Base-by-base conservation (phyloP, 2,329 filamentous ascomycete species). In the Colletotrichum horii region DNA sequence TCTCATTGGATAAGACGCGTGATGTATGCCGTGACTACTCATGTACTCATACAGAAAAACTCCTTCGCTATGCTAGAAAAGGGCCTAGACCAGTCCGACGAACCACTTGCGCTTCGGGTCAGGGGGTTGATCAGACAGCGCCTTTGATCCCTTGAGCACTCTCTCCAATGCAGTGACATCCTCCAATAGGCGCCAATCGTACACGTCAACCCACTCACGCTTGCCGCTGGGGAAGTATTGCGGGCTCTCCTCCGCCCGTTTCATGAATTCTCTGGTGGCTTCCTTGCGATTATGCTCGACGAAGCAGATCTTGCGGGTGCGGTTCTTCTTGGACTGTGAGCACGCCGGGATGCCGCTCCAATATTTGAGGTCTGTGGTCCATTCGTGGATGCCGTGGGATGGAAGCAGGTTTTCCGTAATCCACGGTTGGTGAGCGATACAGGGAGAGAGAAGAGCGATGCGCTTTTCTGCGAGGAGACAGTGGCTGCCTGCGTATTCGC, bases 171-270 rank as follows among this genome's bases (percentile, higher is more conserved):
- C 84, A 4, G 81, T 82, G 12, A 90, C 78, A 24, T 85, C 82
- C 36, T 84, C 82, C 62, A 90, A 74, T 7, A 89, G 79, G 6
- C 86, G 83, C 87, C 88, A 90, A 77, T 90, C 87, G 69, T 87
- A 88, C 3, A 89, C 82, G 8, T 82, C 81, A 3, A 88, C 83
- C 82, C 83, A 86, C 12, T 83, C 82, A 8, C 83, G 80, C 32
- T 78, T 77, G 6, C 82, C 82, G 4, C 79, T 78, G 4, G 79
- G 79, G 12, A 78, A 79, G 26, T 70, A 77, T 15, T 83, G 61
- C 14, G 83, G 81, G 12, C 80, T 76, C 8, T 78, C 70, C 43
- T 86, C 80, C 9, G 88, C 81, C 6, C 76, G 77, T 24, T 74
- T 72, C 5, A 87, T 75, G n/a, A 88, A 82, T 0, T 77, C 75